Evolutionary conservation across 2,329 filamentous ascomycete genomes (phyloP), one percentile per base, ranked within the genome.

Genomic region (Sclerotiophoma versabilis): DNA sequence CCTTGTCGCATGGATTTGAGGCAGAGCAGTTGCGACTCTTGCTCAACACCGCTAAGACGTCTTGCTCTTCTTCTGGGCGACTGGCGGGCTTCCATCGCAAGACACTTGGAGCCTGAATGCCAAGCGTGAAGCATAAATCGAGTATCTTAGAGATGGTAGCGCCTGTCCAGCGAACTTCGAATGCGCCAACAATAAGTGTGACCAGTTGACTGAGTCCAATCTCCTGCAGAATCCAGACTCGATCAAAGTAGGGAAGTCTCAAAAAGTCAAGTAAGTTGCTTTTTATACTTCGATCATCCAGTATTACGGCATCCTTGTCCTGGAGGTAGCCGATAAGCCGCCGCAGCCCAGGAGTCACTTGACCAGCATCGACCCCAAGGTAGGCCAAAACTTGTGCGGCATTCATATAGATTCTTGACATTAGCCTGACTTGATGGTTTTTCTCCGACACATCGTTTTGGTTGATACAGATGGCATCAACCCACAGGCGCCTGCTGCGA

Each of bases 391-490:
- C 55, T 12, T 29, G 38, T 2, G 19, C 20, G 5, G 55, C 52
- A 5, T 20, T 36, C 6, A 37, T 14, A 14, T 58, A 66, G 3
- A 63, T 59, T 0, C n/a, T 27, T 9, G 49, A 48, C 63, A 65
- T 64, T 2, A 65, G 14, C 0, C 33, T 38, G 4, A 65, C 58
- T 26, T 65, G 57, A 6, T 56, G 39, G 14, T 49, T 62, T 4
- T 62, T 54, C 14, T 65, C 60, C 1, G 22, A 3, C 0, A 27
- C 20, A 11, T 62, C 55, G 22, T 11, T 45, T 22, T 66, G 63
- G 9, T 66, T 43, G n/a, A 65, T 66, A 37, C 60, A 66, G 11
- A 66, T 47, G 2, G 58, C 47, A 39, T 68, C 63, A 7, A 66
- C 27, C 63, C 62, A 68, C 12, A 65, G 20, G 1, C 15, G 26